Conservation (phyloP, 495 filamentous ascomycete species). For the Hypomontagnella submonticulosa region DNA sequence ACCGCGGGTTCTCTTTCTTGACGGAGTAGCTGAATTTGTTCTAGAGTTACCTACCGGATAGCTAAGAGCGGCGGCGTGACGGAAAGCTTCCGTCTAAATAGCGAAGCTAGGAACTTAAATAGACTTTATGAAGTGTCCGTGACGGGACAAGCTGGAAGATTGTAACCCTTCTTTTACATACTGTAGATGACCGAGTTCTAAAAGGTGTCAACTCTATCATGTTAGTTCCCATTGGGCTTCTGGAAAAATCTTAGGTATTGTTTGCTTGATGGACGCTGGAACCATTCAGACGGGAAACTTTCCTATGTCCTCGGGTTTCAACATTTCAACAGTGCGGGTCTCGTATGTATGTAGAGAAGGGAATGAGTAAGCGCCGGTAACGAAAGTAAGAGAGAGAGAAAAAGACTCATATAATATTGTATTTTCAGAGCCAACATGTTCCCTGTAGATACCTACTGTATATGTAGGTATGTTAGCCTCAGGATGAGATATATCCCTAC, state of each 20-base stretch:
- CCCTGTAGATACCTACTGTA: not conserved
- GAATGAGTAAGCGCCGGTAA: conserved; percentile 14
- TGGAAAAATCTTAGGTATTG: conserved; percentile 6
- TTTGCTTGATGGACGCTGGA: conserved; percentile 17
- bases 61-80: not conserved
- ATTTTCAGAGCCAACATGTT: not conserved
- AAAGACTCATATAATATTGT: conserved; percentile 24
- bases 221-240: conserved; percentile 21
- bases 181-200: conserved; percentile 14
- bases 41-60: conserved; percentile 12
- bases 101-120: conserved; percentile 6
- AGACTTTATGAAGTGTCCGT: conserved; percentile 4
- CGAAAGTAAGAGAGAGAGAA: conserved; percentile 8
- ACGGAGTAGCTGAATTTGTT: conserved; percentile 10
- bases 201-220: conserved; percentile 12
- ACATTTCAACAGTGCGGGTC: conserved; percentile 5
- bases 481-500: conserved; percentile 11
- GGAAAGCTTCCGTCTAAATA: conserved; percentile 11
- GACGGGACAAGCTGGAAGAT: too few species aligned
- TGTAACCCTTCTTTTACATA: conserved; percentile 21
- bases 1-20: not conserved
- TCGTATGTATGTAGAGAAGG: not conserved
- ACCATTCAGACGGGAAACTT: conserved; percentile 23
- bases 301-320: conserved; percentile 1
- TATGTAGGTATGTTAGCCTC: conserved; percentile 7